Base-by-base conservation (phyloP, 306 rosid species). In the Prunus armeniaca region DNA sequence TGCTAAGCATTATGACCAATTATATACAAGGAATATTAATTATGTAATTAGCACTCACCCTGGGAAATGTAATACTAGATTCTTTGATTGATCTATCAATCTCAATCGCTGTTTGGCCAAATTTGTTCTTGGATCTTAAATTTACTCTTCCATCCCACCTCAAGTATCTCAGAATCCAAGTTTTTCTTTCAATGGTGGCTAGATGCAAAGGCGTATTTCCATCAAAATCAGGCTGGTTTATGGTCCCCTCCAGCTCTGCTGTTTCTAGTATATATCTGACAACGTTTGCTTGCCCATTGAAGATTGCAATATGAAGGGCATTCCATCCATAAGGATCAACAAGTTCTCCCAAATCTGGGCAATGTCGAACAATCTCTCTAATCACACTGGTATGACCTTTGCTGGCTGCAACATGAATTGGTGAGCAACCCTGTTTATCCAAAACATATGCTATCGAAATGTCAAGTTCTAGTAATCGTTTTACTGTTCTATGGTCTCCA, bases 201-300 rank as follows among this genome's bases (percentile, higher is more conserved):
- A 65, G 69, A 65, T 32, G 69, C 25, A 68, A 68, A 20, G 73
- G 73, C 12, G n/a, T 25, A 3, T 68, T 68, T 68, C 73, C 73
- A 68, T 68, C 73, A 47, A 22, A 14, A 47, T 68, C 56, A 14
- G 73, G 56, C 34, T 68, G 57, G 15, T 68, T 68, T 47, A 68
- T 24, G 32, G 5, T 41, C 18, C 17, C 73, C 56, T 43, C n/a
- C 27, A 68, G 41, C 19, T 46, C 73, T 47, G 9, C n/a, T 68
- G 55, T 46, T 68, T 68, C 56, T 25, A 68, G 24, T 15, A 7
- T 18, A 38, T 65, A 65, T 46, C 69, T 32, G 13, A 32, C 69
- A 17, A 34, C 69, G 15, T 14, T 65, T 32, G n/a, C 14, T 65
- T 65, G 69, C 24, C 49, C 49, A 30, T 22, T 12, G 2, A 32